Base-by-base conservation (phyloP, 2,329 filamentous ascomycete genomes). In the Diaporthe helianthi region DNA sequence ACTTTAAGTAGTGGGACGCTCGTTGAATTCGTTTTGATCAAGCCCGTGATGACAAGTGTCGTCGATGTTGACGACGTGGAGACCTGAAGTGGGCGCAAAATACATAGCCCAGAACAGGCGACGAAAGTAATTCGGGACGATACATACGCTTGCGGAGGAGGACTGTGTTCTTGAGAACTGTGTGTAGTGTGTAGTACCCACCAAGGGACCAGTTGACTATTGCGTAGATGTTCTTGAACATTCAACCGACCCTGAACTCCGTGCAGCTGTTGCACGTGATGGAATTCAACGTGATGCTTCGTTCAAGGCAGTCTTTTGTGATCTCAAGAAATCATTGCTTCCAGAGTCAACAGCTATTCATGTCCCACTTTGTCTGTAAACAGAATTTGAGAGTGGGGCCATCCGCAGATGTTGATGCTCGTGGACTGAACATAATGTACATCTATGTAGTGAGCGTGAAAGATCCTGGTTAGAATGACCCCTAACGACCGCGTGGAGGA, bases 81-180 rank as follows among this genome's bases (percentile, higher is more conserved):
- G 58, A 49, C 44, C 44, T 49, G 29, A 63, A 26, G n/a, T 49
- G 58, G 19, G 41, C 44, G 44, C 44, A 47, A 13, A 36, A 10
- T 12, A 47, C 13, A 33, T 29, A 36, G 44, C 33, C 58, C 5
- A 49, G 44, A 63, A 24, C 10, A 22, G 19, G 5, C 19, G 26
- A 49, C 49, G 29, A 12, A 17, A 24, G 58, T 63, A 29, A 49
- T 6, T 49, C 58, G 58, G 58, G 58, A 36, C 36, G 58, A 49
- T 49, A 49, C 58, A 36, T 46, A 63, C 44, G 58, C 58, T 49
- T 29, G n/a, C 29, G 29, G 44, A 36, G 44, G 19, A 61, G 26
- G 15, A 47, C 19, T 24, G 10, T 5, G 31, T 10, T 29, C n/a
- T 44, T 47, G 31, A n/a, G n/a, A 17, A 10, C 6, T 19, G 6